These are phyloP conservation scores for Phyllosticta capitalensis DNA, from an alignment of 2,329 filamentous ascomycete genomes.

Conservation along the genomic window DNA sequence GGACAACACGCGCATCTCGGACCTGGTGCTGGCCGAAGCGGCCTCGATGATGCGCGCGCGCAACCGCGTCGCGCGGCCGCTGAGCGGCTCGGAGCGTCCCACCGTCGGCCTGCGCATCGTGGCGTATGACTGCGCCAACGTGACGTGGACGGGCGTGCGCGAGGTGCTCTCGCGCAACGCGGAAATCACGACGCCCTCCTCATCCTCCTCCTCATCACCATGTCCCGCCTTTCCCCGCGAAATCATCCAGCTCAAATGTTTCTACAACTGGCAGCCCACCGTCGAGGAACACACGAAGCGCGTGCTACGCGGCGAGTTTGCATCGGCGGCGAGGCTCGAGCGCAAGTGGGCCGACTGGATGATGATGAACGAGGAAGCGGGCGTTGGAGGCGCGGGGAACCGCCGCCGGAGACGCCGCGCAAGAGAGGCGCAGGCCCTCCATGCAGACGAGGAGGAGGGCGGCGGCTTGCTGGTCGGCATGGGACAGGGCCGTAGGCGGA, in stretches of 20 bases:
- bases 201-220: slow-evolving; percentile 20
- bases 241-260: slow-evolving; percentile 81
- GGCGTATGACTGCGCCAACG: slow-evolving; percentile 82
- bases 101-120: slow-evolving; percentile 61
- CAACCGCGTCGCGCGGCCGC: slow-evolving; percentile 35
- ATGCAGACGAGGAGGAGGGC: slow-evolving; percentile 71
- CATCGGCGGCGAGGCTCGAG: slow-evolving; percentile 68
- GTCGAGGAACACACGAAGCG: slow-evolving; percentile 89
- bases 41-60: slow-evolving; percentile 67
- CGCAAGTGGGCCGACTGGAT: slow-evolving; percentile 91
- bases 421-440: slow-evolving; percentile 69
- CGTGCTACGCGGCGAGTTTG: slow-evolving; percentile 66
- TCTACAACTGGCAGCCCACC: slow-evolving; percentile 90
- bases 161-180: slow-evolving; percentile 81
- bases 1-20: slow-evolving; percentile 88
- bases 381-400: slow-evolving; percentile 52
- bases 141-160: slow-evolving; percentile 86
- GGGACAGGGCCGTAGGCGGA: slow-evolving; percentile 33
- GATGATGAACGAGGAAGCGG: slow-evolving; percentile 81
- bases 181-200: slow-evolving; percentile 49
- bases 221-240: slow-evolving; percentile 58
- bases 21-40: slow-evolving; percentile 76
- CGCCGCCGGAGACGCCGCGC: slow-evolving; percentile 66
- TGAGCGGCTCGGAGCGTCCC: slow-evolving; percentile 23
- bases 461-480: slow-evolving; percentile 30